Evolutionary conservation across 2,329 filamentous ascomycete genomes (phyloP).

Genomic region (Curvularia spicifera): DNA sequence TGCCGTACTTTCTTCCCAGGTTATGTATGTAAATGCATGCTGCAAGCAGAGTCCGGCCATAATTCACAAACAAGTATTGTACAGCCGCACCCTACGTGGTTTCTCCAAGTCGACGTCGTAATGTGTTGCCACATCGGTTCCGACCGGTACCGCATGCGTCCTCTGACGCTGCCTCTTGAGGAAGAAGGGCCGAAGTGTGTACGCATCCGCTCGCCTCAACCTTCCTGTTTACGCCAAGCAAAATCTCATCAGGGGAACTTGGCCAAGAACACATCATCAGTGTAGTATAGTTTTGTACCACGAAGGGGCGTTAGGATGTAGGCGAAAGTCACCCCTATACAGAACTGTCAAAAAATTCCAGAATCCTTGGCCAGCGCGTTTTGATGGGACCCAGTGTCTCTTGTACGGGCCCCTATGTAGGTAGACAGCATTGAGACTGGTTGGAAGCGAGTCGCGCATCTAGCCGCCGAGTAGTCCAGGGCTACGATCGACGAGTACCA

Average conservation of each 20-base stretch:
- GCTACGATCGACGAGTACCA: too few species aligned
- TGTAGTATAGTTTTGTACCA: conserved; percentile 6
- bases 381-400: conserved; percentile 2
- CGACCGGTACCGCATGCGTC: conserved; percentile 1
- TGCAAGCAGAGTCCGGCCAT: neutral
- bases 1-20: neutral
- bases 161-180: neutral
- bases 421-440: neutral
- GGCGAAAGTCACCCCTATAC: neutral
- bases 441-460: neutral
- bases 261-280: conserved; percentile 6
- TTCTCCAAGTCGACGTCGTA: neutral
- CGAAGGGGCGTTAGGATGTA: conserved; percentile 1
- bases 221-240: conserved; percentile 2
- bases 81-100: neutral
- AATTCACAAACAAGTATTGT: neutral
- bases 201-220: neutral
- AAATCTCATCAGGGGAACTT: neutral
- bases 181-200: neutral
- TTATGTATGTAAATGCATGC: neutral
- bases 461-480: neutral
- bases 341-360: neutral
- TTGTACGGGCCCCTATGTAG: neutral
- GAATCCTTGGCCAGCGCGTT: neutral
- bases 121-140: neutral